Evolutionary conservation across 2,329 filamentous ascomycete genomes (phyloP).

Genomic region (Alternaria ethzedia): DNA sequence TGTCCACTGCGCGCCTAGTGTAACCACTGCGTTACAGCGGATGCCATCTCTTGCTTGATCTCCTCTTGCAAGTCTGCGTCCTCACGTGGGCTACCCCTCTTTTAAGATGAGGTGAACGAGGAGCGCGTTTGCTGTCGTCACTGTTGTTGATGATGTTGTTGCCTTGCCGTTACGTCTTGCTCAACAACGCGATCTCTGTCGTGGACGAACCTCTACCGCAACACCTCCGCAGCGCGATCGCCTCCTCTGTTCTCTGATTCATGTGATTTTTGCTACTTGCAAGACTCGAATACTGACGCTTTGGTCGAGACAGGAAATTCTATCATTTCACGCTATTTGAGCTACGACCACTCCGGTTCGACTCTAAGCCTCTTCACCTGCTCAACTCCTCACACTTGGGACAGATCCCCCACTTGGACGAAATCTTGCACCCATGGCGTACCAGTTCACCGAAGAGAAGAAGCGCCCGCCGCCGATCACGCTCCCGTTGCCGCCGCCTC

Average conservation of each 20-base stretch:
- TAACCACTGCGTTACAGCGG: not conserved
- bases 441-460: constrained; percentile 20
- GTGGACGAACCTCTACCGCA: not conserved
- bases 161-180: constrained; percentile 9
- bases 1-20: not conserved
- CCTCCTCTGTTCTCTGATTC: not conserved
- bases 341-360: not conserved
- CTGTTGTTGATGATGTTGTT: constrained; percentile 15
- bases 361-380: not conserved
- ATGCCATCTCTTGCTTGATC: not conserved
- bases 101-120: constrained; percentile 15
- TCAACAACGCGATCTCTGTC: constrained; percentile 1
- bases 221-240: not conserved
- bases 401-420: not conserved
- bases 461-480: constrained; percentile 36
- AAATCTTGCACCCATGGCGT: constrained; percentile 20
- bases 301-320: not conserved
- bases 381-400: not conserved
- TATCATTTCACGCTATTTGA: not conserved
- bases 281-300: not conserved
- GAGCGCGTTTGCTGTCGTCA: constrained; percentile 24
- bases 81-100: not conserved
- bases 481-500: constrained; percentile 17
- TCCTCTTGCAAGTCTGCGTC: not conserved
- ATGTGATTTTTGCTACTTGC: not conserved